A percentile compares a stretch with the other conserved stretches of the same genome.
Conservation (phyloP, 2,329 filamentous ascomycete genomes). For the Pezicula rhizophila region DNA sequence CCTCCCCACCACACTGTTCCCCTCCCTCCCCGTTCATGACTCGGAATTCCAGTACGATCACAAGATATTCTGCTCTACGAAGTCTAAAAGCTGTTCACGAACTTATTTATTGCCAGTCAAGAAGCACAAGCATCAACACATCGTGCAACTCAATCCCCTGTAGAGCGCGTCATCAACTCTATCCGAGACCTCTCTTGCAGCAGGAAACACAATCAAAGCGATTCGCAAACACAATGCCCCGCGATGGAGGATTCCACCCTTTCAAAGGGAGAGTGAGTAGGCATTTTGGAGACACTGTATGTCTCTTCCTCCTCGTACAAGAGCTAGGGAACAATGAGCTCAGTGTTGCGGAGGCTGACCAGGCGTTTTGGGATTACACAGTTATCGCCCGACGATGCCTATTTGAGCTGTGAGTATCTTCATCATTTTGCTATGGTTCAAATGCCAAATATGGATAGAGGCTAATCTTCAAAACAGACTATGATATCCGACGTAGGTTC, state of each 20-base stretch:
- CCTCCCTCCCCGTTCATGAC: background rate
- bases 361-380: constrained; percentile 20
- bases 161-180: background rate
- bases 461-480: constrained; percentile 38
- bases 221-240: constrained; percentile 12
- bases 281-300: constrained; percentile 44
- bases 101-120: background rate
- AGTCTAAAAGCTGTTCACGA: background rate
- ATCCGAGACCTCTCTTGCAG: background rate
- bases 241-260: constrained; percentile 40
- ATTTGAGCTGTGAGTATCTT: constrained; percentile 57
- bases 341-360: constrained; percentile 12
- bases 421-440: background rate
- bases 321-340: background rate
- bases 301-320: constrained; percentile 8
- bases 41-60: background rate
- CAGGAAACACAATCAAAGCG: background rate
- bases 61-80: background rate
- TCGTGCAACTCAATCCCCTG: background rate
- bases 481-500: constrained; percentile 55
- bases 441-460: constrained; percentile 2
- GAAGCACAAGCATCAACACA: no score
- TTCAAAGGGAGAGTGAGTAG: constrained; percentile 45
- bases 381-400: constrained; percentile 59
- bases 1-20: background rate